These are phyloP conservation scores for Chloromonas sp. DNA, from an alignment of 163 green algal species.

Conservation along the genomic window DNA sequence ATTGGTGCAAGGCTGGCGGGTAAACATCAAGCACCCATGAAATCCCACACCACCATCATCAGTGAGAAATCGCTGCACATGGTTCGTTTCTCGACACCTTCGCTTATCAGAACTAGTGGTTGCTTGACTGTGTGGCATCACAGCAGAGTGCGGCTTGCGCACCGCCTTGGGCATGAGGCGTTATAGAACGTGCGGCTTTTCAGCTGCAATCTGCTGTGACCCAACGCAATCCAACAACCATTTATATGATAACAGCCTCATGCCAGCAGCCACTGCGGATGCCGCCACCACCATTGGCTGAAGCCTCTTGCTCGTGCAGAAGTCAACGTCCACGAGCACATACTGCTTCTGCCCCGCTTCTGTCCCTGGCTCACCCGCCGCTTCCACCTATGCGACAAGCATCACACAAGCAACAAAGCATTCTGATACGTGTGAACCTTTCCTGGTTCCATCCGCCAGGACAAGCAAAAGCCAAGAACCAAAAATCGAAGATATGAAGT, in stretches of 20 bases:
- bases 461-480: too few relatives aligned
- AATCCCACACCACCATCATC: too few relatives aligned
- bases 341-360: neutral
- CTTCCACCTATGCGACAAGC: neutral
- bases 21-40: too few relatives aligned
- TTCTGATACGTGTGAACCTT: too few relatives aligned
- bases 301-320: neutral
- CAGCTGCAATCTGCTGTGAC: neutral
- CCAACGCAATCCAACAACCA: slow-evolving; percentile 7
- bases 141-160: neutral
- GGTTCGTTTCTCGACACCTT: too few relatives aligned
- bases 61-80: too few relatives aligned
- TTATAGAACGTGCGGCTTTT: neutral
- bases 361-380: neutral
- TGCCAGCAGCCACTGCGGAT: neutral
- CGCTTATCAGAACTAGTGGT: too few relatives aligned
- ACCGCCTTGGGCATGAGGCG: neutral
- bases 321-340: slow-evolving; percentile 2
- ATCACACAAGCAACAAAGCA: neutral
- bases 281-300: neutral
- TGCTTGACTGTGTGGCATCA: neutral
- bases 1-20: too few relatives aligned
- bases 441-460: too few relatives aligned
- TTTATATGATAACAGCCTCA: neutral
- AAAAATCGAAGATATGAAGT: too few relatives aligned